phyloP scores from a whole-genome alignment of 805 yeast species.

The Groenewaldozyma tartarivorans region DNA sequence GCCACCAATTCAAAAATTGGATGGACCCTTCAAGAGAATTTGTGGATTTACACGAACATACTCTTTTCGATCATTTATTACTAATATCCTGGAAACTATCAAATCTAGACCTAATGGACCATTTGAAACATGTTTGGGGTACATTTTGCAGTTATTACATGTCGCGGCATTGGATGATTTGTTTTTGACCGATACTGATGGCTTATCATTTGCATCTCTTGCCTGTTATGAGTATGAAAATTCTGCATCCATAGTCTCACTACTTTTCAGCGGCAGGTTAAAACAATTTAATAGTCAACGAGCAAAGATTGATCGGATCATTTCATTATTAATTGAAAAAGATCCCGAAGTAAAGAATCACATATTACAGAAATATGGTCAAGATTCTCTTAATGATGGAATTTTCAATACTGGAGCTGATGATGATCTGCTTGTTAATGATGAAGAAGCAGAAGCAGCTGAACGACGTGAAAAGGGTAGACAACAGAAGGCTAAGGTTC shows the following conservation, averaged over 20 bases:
- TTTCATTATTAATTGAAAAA: background rate
- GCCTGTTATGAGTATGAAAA: background rate
- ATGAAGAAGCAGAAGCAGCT: constrained; percentile 26
- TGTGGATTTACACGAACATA: constrained; percentile 20
- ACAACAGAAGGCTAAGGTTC: constrained; percentile 55
- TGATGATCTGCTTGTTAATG: constrained; percentile 7
- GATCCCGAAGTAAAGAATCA: background rate
- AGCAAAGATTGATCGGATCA: constrained; percentile 2
- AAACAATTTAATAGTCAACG: background rate
- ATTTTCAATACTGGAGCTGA: constrained; percentile 16
- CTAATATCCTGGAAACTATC: constrained; percentile 9
- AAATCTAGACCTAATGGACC: constrained; percentile 18
- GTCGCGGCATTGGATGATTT: constrained; percentile 41
- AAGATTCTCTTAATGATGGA: background rate
- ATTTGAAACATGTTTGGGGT: constrained; percentile 50
- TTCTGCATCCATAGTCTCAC: constrained; percentile 4
- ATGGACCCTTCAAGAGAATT: constrained; percentile 25
- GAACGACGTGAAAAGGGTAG: constrained; percentile 58
- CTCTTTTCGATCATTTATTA: constrained; percentile 20
- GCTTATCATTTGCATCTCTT: constrained; percentile 2
- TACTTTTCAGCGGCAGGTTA: background rate
- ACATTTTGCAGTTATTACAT: constrained; percentile 60
- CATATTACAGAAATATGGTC: background rate
- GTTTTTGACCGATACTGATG: constrained; percentile 33
- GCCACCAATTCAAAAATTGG: constrained; percentile 36